Conservation (phyloP, 2,329 filamentous ascomycete genomes). For the Talaromyces pinophilus region DNA sequence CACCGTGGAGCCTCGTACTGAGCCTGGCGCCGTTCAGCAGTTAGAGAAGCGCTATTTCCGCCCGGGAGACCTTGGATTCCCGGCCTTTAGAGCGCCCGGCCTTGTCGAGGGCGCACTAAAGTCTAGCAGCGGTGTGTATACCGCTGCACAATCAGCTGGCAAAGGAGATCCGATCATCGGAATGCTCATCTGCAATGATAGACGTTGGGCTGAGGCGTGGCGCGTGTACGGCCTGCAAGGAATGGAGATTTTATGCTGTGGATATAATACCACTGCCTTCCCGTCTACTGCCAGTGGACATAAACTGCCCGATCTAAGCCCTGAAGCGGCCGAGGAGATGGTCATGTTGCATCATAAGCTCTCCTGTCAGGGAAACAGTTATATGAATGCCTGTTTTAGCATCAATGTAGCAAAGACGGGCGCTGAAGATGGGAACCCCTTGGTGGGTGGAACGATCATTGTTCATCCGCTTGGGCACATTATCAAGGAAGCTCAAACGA, state of each 20-base stretch:
- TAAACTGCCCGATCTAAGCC: slow-evolving; percentile 41
- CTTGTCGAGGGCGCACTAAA: slow-evolving; percentile 38
- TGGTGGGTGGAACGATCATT: slow-evolving; percentile 23
- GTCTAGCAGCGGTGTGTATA: slow-evolving; percentile 14
- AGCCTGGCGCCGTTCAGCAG: slow-evolving; percentile 54
- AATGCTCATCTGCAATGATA: slow-evolving; percentile 60
- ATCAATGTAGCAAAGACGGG: slow-evolving; percentile 55
- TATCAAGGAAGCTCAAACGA: slow-evolving; percentile 22
- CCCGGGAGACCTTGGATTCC: slow-evolving; percentile 56
- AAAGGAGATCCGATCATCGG: slow-evolving; percentile 55
- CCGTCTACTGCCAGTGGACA: slow-evolving; percentile 50
- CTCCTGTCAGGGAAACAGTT: slow-evolving; percentile 48
- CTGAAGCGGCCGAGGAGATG: slow-evolving; percentile 49
- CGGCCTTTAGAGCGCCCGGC: slow-evolving; percentile 54
- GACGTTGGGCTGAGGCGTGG: slow-evolving; percentile 58
- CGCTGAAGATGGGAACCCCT: slow-evolving; percentile 52
- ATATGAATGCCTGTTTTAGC: slow-evolving; percentile 56
- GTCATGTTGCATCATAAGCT: slow-evolving; percentile 56
- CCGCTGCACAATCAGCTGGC: slow-evolving; percentile 24
- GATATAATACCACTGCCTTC: slow-evolving; percentile 49
- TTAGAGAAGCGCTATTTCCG: slow-evolving; percentile 59
- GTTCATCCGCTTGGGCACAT: slow-evolving; percentile 22
- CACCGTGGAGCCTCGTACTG: slow-evolving; percentile 53
- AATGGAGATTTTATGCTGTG: slow-evolving; percentile 51
- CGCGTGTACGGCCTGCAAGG: slow-evolving; percentile 55